Conservation (phyloP, 192 early-diverging fungal genomes). For the Linderina pennispora region DNA sequence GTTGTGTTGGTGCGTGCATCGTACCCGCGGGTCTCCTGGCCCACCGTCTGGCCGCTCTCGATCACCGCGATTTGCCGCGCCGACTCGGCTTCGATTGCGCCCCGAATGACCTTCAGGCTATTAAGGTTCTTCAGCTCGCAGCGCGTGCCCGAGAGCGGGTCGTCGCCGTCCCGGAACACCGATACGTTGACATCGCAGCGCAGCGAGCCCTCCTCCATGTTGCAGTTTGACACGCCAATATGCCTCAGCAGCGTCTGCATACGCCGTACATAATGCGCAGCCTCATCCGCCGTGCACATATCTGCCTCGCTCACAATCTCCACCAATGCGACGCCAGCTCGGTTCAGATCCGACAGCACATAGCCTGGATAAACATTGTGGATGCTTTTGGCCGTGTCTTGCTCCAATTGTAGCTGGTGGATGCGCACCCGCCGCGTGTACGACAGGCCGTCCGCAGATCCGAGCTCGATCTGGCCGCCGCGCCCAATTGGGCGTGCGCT, state of each 20-base stretch:
- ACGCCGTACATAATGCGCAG: conserved; percentile 69
- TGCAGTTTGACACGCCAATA: conserved; percentile 63
- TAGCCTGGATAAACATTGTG: conserved; percentile 56
- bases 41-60: conserved; percentile 47
- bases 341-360: conserved; percentile 72
- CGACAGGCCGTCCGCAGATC: conserved; percentile 53
- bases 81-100: conserved; percentile 80
- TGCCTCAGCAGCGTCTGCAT: conserved; percentile 68
- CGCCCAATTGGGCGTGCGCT: conserved; percentile 71
- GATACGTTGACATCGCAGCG: conserved; percentile 94
- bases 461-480: conserved; percentile 59
- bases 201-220: conserved; percentile 89
- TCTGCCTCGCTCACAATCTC: conserved; percentile 92
- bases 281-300: conserved; percentile 69
- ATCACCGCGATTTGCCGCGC: conserved; percentile 62
- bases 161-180: conserved; percentile 49
- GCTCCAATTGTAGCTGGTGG: conserved; percentile 86
- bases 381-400: conserved; percentile 86
- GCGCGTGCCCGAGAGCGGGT: conserved; percentile 52
- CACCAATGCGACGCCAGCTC: conserved; percentile 79
- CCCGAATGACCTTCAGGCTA: conserved; percentile 59
- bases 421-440: conserved; percentile 54
- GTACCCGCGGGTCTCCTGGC: conserved; percentile 77
- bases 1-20: conserved; percentile 60
- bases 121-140: conserved; percentile 82